These are phyloP conservation scores for Zygnema cylindricum DNA, from an alignment of 139 green algal species.

Conservation along the genomic window DNA sequence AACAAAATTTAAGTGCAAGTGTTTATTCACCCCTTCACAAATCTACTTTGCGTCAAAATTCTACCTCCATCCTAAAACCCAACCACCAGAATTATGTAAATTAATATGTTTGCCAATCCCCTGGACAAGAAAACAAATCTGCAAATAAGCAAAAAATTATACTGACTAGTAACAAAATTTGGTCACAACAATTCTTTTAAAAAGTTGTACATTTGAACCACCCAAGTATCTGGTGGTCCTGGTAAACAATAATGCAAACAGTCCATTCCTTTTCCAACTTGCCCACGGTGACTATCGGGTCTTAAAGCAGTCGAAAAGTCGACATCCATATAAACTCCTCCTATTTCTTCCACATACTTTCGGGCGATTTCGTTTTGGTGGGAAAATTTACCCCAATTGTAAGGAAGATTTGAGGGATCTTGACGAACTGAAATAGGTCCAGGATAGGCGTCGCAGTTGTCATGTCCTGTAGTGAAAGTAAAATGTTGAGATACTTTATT, in stretches of 20 bases:
- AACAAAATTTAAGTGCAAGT: too few species aligned
- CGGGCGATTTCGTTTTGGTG: slow-evolving; percentile 31
- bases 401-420: not conserved
- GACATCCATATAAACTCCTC: slow-evolving; percentile 52
- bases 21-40: too few species aligned
- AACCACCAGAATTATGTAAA: too few species aligned
- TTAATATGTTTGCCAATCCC: too few species aligned
- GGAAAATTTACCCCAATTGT: slow-evolving; percentile 33
- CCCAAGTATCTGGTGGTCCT: slow-evolving; percentile 23
- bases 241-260: slow-evolving; percentile 43
- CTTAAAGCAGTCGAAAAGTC: slow-evolving; percentile 29
- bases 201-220: slow-evolving; percentile 36
- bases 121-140: too few species aligned
- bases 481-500: too few species aligned
- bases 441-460: slow-evolving; percentile 21
- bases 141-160: too few species aligned
- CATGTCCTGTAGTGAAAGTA: not conserved
- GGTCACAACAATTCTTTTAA: not conserved
- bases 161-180: too few species aligned
- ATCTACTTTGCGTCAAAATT: too few species aligned
- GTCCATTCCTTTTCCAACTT: slow-evolving; percentile 15
- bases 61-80: too few species aligned
- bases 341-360: slow-evolving; percentile 23
- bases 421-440: slow-evolving; percentile 19
- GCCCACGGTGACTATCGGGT: slow-evolving; percentile 18